Evolutionary conservation across 225 moss, liverwort and hornwort species (phyloP).

Genomic region (Antitrichia curtipendula): DNA sequence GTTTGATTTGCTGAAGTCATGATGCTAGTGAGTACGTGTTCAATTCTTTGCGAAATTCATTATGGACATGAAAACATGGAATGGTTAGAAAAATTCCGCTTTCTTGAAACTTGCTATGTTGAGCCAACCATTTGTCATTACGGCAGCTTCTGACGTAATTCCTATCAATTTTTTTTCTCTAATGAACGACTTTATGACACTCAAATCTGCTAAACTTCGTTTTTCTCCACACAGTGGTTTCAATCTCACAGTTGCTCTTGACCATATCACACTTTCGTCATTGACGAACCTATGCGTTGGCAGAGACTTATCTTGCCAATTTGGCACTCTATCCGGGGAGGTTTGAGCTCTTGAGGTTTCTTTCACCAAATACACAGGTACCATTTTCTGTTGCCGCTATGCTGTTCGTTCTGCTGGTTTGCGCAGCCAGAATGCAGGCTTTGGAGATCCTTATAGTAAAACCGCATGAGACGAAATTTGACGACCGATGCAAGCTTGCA

Average conservation of each 20-base stretch:
- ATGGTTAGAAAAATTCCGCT: neutral
- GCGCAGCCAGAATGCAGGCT: neutral
- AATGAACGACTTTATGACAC: neutral
- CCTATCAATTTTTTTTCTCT: neutral
- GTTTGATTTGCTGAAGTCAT: neutral
- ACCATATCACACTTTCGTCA: neutral
- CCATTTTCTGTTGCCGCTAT: neutral
- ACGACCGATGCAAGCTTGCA: neutral
- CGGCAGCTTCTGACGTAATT: neutral
- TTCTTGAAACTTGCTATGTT: neutral
- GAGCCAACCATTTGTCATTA: neutral
- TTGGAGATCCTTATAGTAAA: neutral
- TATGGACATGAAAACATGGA: neutral
- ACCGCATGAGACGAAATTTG: neutral
- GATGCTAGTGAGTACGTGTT: neutral
- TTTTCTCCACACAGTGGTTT: neutral
- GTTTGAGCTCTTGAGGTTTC: slow-evolving; percentile 63
- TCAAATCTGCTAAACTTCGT: neutral
- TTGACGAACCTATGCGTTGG: neutral
- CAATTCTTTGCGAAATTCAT: neutral
- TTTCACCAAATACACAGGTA: slow-evolving; percentile 80
- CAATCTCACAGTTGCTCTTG: neutral
- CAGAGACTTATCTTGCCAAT: slow-evolving; percentile 89
- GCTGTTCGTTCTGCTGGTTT: neutral
- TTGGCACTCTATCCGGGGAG: slow-evolving; percentile 78